Percentiles rank a stretch among this genome's conserved stretches.
Evolutionary conservation across 495 filamentous ascomycete species (phyloP).

Genomic region (Penicillium herquei): DNA sequence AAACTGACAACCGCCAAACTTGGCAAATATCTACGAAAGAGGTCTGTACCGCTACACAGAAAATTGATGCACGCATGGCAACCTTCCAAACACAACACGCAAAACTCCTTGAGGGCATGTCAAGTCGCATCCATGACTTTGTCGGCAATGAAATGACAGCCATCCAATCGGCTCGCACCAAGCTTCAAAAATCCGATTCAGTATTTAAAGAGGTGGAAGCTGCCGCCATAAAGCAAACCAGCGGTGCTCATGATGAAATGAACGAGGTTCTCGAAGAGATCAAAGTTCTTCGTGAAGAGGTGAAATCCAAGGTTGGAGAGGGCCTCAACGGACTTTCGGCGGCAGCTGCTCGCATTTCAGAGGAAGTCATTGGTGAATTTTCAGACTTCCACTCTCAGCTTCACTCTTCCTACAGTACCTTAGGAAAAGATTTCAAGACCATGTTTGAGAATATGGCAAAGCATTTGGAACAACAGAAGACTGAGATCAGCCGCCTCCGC

Average conservation of each 20-base stretch:
- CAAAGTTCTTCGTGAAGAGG: constrained; percentile 78
- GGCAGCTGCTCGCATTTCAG: constrained; percentile 83
- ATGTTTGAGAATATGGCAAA: constrained; percentile 78
- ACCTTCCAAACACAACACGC: constrained; percentile 69
- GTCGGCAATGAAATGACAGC: constrained; percentile 68
- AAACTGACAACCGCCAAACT: constrained; percentile 67
- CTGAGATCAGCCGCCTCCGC: constrained; percentile 70
- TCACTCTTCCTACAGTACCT: constrained; percentile 78
- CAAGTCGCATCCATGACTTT: constrained; percentile 68
- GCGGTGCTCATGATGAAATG: constrained; percentile 79
- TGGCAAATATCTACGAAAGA: constrained; percentile 77
- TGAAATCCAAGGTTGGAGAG: constrained; percentile 81
- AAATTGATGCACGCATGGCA: constrained; percentile 71
- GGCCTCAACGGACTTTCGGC: constrained; percentile 80
- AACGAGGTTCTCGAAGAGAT: constrained; percentile 89
- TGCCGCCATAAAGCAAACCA: constrained; percentile 65
- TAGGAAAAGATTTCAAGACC: constrained; percentile 83
- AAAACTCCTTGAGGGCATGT: constrained; percentile 61
- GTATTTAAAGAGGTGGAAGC: constrained; percentile 64
- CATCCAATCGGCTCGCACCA: constrained; percentile 60
- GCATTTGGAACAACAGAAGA: constrained; percentile 72
- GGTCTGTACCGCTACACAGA: constrained; percentile 68
- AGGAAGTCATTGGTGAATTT: constrained; percentile 87
- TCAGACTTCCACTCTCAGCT: constrained; percentile 78
- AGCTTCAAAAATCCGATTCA: constrained; percentile 64